phyloP scores from a whole-genome alignment of 225 moss, liverwort and hornwort genomes.

The Climacium dendroides region DNA sequence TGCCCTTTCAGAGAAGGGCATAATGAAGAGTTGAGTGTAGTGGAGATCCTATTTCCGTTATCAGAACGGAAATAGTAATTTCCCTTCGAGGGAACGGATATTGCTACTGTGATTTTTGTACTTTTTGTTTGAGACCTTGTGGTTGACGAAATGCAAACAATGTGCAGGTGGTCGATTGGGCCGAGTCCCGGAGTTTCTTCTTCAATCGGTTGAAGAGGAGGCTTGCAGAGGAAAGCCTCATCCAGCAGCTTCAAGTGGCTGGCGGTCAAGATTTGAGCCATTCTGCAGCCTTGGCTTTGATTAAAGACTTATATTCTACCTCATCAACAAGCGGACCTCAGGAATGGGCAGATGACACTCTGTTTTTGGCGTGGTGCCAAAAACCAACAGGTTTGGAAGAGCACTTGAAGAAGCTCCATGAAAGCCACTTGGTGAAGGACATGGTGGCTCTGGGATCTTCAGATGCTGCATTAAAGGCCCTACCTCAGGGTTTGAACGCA shows the following conservation, averaged over 20 bases:
- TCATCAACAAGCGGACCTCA: neutral
- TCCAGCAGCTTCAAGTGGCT: constrained; percentile 52
- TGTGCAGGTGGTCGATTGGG: constrained; percentile 74
- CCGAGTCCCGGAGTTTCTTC: constrained; percentile 76
- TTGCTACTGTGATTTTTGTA: neutral
- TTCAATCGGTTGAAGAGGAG: constrained; percentile 77
- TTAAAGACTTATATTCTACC: constrained; percentile 38
- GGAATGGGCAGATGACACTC: constrained; percentile 58
- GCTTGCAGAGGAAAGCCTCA: constrained; percentile 67
- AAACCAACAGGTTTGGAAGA: constrained; percentile 41
- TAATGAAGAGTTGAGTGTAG: neutral
- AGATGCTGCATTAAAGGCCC: constrained; percentile 43
- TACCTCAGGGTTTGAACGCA: constrained; percentile 64
- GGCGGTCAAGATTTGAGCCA: constrained; percentile 57
- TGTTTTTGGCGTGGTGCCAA: constrained; percentile 62
- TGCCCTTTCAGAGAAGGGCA: neutral
- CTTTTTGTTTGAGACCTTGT: neutral
- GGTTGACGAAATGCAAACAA: neutral
- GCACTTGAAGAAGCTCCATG: constrained; percentile 39
- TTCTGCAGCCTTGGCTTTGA: constrained; percentile 43
- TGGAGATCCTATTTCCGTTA: neutral
- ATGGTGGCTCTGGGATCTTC: constrained; percentile 63
- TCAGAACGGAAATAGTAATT: neutral
- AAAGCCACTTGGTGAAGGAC: constrained; percentile 49
- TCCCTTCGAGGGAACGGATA: neutral